Conservation (phyloP, 352 stramenopile genomes). For the Pythium rishiriense region DNA sequence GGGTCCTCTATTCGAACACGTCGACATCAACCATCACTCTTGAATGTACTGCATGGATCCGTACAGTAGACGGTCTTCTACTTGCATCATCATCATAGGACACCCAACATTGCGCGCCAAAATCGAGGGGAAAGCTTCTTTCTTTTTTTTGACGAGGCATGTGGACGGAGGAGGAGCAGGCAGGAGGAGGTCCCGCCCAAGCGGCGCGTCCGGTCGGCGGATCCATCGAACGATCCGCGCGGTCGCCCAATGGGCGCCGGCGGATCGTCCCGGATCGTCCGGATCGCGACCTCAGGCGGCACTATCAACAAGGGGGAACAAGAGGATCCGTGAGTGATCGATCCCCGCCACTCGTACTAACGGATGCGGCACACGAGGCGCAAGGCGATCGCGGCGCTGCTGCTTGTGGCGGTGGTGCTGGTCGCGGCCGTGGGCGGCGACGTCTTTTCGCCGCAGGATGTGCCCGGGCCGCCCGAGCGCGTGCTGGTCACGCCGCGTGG, state of each 20-base stretch:
- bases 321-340: too few relatives aligned
- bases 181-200: constrained; percentile 9
- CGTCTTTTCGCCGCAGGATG: constrained; percentile 63
- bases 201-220: constrained; percentile 16
- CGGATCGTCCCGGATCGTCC: background rate
- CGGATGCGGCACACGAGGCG: background rate
- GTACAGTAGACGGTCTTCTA: background rate
- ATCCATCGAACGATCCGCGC: constrained; percentile 12
- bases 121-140: too few relatives aligned
- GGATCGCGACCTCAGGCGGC: background rate
- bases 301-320: background rate
- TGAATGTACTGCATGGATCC: background rate
- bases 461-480: constrained; percentile 61
- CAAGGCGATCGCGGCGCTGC: background rate
- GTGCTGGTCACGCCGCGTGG: constrained; percentile 50
- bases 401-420: constrained; percentile 14
- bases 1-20: background rate
- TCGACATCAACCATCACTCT: background rate
- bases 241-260: background rate
- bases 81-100: background rate
- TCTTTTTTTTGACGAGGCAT: too few relatives aligned
- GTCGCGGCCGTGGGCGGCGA: constrained; percentile 23
- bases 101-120: too few relatives aligned
- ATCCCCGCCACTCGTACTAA: too few relatives aligned
- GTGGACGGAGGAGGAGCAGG: too few relatives aligned